Percentiles rank a stretch among this genome's conserved stretches.
Conservation (phyloP, 1,284 basidiomycete species). For the Tilletia horrida region DNA sequence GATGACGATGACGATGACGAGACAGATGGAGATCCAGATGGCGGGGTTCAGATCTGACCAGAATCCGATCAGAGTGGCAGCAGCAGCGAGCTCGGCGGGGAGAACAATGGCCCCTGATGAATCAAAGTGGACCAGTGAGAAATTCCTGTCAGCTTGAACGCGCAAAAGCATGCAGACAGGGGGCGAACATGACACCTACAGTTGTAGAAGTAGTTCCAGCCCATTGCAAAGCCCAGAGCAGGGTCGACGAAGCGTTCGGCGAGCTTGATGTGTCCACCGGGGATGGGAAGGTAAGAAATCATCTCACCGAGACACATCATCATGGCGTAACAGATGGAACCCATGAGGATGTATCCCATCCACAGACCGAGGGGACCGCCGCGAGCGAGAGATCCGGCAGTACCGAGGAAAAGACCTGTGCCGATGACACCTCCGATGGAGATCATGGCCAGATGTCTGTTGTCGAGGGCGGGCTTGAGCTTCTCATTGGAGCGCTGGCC, state of each 20-base stretch:
- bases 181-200: neutral
- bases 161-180: neutral
- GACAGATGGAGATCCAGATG: slow-evolving; percentile 72
- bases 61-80: slow-evolving; percentile 72
- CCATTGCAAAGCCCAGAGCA: slow-evolving; percentile 64
- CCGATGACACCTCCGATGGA: slow-evolving; percentile 37
- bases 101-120: slow-evolving; percentile 59
- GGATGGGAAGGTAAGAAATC: slow-evolving; percentile 61
- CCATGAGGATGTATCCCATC: slow-evolving; percentile 55
- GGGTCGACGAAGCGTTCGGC: slow-evolving; percentile 76
- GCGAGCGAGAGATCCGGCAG: slow-evolving; percentile 61
- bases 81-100: slow-evolving; percentile 74
- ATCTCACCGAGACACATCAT: slow-evolving; percentile 59
- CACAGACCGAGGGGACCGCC: slow-evolving; percentile 58
- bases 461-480: slow-evolving; percentile 38
- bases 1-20: slow-evolving; percentile 70
- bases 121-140: slow-evolving; percentile 10
- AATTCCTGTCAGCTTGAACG: neutral
- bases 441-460: slow-evolving; percentile 46
- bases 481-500: slow-evolving; percentile 31
- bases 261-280: slow-evolving; percentile 73
- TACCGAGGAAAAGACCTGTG: slow-evolving; percentile 66
- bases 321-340: slow-evolving; percentile 26
- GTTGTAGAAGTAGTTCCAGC: slow-evolving; percentile 64
- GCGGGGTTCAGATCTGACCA: slow-evolving; percentile 68